These are phyloP conservation scores for Penicillium desertorum DNA, from an alignment of 495 filamentous ascomycete genomes.

Conservation along the genomic window DNA sequence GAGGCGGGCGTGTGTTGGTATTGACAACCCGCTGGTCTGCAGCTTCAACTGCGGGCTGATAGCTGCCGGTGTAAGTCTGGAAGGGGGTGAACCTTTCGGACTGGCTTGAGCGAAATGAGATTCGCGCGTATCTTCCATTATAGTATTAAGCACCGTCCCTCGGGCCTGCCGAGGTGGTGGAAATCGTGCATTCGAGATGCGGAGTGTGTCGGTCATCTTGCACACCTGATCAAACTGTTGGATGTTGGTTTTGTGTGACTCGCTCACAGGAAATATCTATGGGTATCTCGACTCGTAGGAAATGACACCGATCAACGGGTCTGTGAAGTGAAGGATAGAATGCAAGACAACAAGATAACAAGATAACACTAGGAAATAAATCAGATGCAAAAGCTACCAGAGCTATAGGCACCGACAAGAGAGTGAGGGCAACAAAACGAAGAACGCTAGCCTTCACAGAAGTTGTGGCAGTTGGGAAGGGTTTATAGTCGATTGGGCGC, in stretches of 20 bases:
- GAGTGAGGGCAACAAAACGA: conserved; percentile 21
- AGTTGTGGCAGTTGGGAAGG: conserved; percentile 17
- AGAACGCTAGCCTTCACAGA: conserved; percentile 24
- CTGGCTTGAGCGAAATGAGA: conserved; percentile 27
- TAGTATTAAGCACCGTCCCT: conserved; percentile 75
- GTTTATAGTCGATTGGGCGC: conserved; percentile 27
- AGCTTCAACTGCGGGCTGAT: conserved; percentile 40
- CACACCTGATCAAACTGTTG: conserved; percentile 17
- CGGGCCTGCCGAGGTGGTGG: conserved; percentile 71
- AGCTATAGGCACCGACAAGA: conserved; percentile 10
- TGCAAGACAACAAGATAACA: conserved; percentile 21
- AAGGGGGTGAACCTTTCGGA: conserved; percentile 9
- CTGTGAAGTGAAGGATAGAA: conserved; percentile 22
- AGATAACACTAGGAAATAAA: conserved; percentile 23
- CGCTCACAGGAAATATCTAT: conserved; percentile 28
- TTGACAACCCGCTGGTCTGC: conserved; percentile 37
- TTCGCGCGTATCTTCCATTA: conserved; percentile 68
- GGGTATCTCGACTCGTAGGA: conserved; percentile 38
- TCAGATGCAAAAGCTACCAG: conserved; percentile 11
- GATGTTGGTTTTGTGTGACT: conserved; percentile 23
- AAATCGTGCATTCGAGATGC: conserved; percentile 54
- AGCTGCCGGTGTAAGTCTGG: conserved; percentile 9
- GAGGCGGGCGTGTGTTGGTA: conserved; percentile 30
- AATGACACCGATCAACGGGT: conserved; percentile 49
- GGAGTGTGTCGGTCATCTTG: conserved; percentile 61